Evolutionary conservation across 495 filamentous ascomycete species (phyloP), one percentile per base, ranked within the genome.

Genomic region (Annulohypoxylon bovei): DNA sequence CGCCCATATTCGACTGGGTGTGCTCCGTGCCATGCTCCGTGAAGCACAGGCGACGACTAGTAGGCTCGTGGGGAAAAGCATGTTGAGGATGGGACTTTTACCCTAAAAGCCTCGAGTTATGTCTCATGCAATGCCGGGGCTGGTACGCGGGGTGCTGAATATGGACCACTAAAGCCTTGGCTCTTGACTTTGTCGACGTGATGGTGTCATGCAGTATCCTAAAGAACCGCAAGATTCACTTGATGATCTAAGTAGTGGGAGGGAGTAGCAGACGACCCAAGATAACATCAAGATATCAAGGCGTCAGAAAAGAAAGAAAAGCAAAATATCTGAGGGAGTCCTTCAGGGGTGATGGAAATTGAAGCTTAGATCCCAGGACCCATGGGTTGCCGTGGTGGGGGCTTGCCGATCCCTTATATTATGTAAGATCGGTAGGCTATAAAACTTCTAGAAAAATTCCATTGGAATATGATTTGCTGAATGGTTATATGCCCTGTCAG

Each of bases 401-500:
- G 37, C 3, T 54, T 54, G 64, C 64, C 60, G 60, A 50, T 68
- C 63, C 49, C 28, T 56, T 59, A 40, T 40, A 42, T 63, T 63
- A 64, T 28, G 27, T 72, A 58, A 62, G 32, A 50, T 27, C 22
- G 46, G 52, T 59, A 37, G 16, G 27, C 57, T 67, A 56, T 68
- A 68, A 30, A 50, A 28, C 25, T 72, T 72, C 69, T 61, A 56
- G 69, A 72, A 72, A 55, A 23, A 6, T 60, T 67, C 55, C 27
- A 22, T 47, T 6, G 42, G 46, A 50, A 39, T 35, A 50, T 65
- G 64, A 72, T 72, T 72, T 11, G 69, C 16, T 32, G 25, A 32
- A 28, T 28, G 25, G 3, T 25, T 44, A 7, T 27, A 54, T 54
- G n/a, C 30, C 25, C 22, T 62, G 59, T 72, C 64, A 72, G 69